Conservation (phyloP, 768 basidiomycete genomes). For the Terana coerulea region DNA sequence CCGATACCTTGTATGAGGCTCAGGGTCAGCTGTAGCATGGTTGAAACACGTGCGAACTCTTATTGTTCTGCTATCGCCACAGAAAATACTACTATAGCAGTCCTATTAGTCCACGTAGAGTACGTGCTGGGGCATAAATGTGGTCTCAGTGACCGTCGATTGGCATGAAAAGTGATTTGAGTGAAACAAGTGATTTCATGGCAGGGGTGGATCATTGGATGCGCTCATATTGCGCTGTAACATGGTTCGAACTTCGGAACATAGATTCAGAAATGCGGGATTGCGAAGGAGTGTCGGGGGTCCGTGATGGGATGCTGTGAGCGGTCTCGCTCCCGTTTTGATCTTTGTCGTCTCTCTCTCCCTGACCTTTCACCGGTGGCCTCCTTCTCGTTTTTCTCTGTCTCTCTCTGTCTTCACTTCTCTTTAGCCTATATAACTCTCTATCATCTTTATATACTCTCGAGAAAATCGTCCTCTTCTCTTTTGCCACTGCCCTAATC, state of each 20-base stretch:
- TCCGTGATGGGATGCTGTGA: constrained; percentile 20
- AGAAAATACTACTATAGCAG: not conserved
- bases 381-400: constrained; percentile 26
- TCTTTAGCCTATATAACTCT: constrained; percentile 30
- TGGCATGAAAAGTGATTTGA: not conserved
- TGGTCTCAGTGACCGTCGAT: not conserved
- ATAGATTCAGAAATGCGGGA: constrained; percentile 1
- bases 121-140: no score
- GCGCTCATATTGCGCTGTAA: no score
- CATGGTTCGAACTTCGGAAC: no score
- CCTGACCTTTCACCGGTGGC: constrained; percentile 26
- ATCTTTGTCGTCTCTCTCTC: constrained; percentile 27
- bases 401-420: constrained; percentile 30
- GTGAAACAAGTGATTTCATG: constrained; percentile 8
- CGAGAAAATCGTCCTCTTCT: constrained; percentile 14
- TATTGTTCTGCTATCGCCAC: not conserved
- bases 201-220: no score
- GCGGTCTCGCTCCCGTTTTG: constrained; percentile 8
- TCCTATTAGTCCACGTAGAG: not conserved
- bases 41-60: not conserved
- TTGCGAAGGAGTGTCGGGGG: constrained; percentile 24
- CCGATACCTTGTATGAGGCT: not conserved
- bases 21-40: no score
- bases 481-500: constrained; percentile 26
- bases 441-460: constrained; percentile 28